Evolutionary conservation across 1,284 basidiomycete species (phyloP).

Genomic region (Boletus albobrunnescens): DNA sequence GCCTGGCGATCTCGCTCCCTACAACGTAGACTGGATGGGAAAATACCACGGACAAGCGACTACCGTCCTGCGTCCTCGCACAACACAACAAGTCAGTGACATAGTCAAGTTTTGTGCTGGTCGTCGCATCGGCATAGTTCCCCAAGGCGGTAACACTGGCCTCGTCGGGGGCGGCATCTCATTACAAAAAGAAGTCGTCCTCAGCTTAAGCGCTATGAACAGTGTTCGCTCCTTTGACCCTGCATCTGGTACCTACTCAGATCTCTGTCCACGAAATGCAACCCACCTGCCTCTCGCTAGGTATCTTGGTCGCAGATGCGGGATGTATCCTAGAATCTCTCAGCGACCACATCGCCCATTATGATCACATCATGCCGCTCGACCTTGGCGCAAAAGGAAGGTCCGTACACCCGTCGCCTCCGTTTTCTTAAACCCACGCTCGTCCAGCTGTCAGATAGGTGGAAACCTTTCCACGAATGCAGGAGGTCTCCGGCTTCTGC

Average conservation of each 20-base stretch:
- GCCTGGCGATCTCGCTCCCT: conserved; percentile 70
- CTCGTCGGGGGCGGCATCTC: conserved; percentile 97
- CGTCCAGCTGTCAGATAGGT: conserved; percentile 87
- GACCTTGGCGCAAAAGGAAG: conserved; percentile 98
- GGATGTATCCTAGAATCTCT: conserved; percentile 93
- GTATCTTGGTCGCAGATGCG: conserved; percentile 77
- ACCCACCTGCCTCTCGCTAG: conserved; percentile 34
- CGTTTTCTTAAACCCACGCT: conserved; percentile 2
- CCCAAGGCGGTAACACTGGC: conserved; percentile 98
- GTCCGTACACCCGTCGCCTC: conserved; percentile 35
- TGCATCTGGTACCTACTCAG: conserved; percentile 63
- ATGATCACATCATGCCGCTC: conserved; percentile 95
- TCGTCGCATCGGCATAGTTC: conserved; percentile 81
- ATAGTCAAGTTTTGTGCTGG: conserved; percentile 85
- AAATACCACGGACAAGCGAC: conserved; percentile 86
- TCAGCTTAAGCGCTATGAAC: conserved; percentile 82
- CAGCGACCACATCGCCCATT: conserved; percentile 81
- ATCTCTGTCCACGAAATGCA: conserved; percentile 11
- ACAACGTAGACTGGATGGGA: conserved; percentile 97
- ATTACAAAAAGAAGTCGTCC: conserved; percentile 82
- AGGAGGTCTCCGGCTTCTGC: conserved; percentile 87
- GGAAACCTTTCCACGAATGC: conserved; percentile 98
- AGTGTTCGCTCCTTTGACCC: conserved; percentile 90
- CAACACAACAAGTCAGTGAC: conserved; percentile 82
- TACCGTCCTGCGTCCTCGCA: conserved; percentile 87